A percentile compares a stretch with the other conserved stretches of the same genome.
phyloP scores from a whole-genome alignment of 495 filamentous ascomycete genomes.

The Astrocystis sublimbata region DNA sequence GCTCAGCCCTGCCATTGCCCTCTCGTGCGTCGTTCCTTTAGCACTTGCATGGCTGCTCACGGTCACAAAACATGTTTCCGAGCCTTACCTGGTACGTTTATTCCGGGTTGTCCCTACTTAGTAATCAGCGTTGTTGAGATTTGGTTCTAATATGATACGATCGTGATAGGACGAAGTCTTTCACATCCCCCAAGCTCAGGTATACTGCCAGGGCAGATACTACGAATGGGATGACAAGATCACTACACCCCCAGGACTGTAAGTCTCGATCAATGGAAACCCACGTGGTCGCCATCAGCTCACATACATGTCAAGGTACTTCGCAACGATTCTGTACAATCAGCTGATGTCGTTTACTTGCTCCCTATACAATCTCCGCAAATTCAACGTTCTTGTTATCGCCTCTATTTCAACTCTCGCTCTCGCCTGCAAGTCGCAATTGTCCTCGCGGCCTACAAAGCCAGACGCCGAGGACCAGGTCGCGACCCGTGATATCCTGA shows the following conservation, averaged over 20 bases:
- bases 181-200: slow-evolving; percentile 88
- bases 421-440: slow-evolving; percentile 19
- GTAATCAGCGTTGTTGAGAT: no score
- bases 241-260: slow-evolving; percentile 92
- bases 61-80: slow-evolving; percentile 58
- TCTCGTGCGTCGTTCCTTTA: slow-evolving; percentile 4
- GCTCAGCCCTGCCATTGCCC: neutral
- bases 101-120: no score
- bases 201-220: slow-evolving; percentile 77
- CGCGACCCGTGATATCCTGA: slow-evolving; percentile 51
- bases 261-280: slow-evolving; percentile 34
- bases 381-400: slow-evolving; percentile 53
- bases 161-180: slow-evolving; percentile 84
- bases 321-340: slow-evolving; percentile 50
- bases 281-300: slow-evolving; percentile 21
- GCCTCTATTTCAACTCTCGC: slow-evolving; percentile 21
- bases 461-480: neutral
- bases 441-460: slow-evolving; percentile 1
- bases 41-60: slow-evolving; percentile 38
- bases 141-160: neutral
- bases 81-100: slow-evolving; percentile 75
- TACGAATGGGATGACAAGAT: slow-evolving; percentile 91
- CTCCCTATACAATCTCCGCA: slow-evolving; percentile 48
- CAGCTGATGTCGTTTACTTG: slow-evolving; percentile 40
- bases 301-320: slow-evolving; percentile 44